Evolutionary conservation across 2,329 filamentous ascomycete genomes (phyloP).

Genomic region (Cadophora sp.): DNA sequence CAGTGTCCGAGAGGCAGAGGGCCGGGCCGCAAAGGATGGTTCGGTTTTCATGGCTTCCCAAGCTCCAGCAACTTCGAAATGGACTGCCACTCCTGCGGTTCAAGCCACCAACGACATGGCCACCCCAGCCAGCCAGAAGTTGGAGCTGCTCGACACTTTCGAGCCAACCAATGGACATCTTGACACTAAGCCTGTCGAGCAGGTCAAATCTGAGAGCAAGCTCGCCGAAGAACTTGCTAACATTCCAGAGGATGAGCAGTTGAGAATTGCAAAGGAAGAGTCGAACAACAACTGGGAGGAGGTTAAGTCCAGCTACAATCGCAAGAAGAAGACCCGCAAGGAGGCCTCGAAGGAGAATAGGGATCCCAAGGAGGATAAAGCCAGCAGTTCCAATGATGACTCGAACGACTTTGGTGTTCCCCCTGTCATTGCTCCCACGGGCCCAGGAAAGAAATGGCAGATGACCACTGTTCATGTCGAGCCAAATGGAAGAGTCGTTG

Average conservation of each 20-base stretch:
- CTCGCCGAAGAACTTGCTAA: slow-evolving; percentile 41
- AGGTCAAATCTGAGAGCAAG: slow-evolving; percentile 34
- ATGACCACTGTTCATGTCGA: slow-evolving; percentile 30
- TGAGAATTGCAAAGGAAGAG: slow-evolving; percentile 59
- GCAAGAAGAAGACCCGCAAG: slow-evolving; percentile 42
- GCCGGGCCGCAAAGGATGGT: slow-evolving; percentile 83
- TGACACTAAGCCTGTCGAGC: slow-evolving; percentile 32
- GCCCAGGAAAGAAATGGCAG: slow-evolving; percentile 38
- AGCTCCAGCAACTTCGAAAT: slow-evolving; percentile 52
- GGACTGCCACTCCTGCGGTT: slow-evolving; percentile 47
- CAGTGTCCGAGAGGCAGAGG: slow-evolving; percentile 80
- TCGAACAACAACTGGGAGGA: slow-evolving; percentile 64
- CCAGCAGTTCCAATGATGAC: slow-evolving; percentile 38
- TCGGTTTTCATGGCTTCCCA: slow-evolving; percentile 59
- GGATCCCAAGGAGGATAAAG: slow-evolving; percentile 41
- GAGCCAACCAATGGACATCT: slow-evolving; percentile 49
- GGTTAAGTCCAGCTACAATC: slow-evolving; percentile 52
- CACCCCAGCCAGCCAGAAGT: slow-evolving; percentile 44
- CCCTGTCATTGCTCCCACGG: slow-evolving; percentile 33
- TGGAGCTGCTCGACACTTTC: slow-evolving; percentile 65
- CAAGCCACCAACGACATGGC: slow-evolving; percentile 25
- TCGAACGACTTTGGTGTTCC: slow-evolving; percentile 33
- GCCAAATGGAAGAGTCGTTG: slow-evolving; percentile 30
- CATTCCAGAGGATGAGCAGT: slow-evolving; percentile 68
- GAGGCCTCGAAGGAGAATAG: slow-evolving; percentile 42